phyloP scores from a whole-genome alignment of 768 basidiomycete species.

The Rhizopogon sp. region DNA sequence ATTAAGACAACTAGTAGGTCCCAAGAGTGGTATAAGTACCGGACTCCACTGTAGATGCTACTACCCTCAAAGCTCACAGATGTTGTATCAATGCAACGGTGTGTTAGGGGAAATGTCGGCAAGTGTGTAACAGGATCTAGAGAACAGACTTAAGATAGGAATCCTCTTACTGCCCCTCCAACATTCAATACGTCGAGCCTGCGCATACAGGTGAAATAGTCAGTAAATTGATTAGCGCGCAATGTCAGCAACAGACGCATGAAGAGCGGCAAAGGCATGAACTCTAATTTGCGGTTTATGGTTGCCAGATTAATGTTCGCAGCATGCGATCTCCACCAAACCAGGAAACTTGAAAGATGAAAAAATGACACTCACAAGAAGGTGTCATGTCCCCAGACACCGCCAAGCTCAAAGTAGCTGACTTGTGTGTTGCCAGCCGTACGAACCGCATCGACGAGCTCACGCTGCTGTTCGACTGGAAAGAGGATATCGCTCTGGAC shows the following conservation, averaged over 20 bases:
- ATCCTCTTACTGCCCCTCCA: conserved; percentile 87
- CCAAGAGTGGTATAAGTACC: background rate
- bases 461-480: conserved; percentile 95
- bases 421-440: conserved; percentile 86
- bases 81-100: background rate
- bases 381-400: conserved; percentile 99
- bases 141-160: conserved; percentile 49
- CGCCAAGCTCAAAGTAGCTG: conserved; percentile 95
- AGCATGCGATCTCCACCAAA: background rate
- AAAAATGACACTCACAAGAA: conserved; percentile 63
- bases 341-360: background rate
- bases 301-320: background rate
- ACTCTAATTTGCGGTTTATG: background rate
- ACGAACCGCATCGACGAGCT: conserved; percentile 87
- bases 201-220: background rate
- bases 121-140: background rate
- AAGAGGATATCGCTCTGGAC: conserved; percentile 97
- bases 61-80: background rate
- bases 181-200: conserved; percentile 87
- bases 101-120: background rate
- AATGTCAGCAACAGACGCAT: background rate
- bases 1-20: background rate
- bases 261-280: background rate
- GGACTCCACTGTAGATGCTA: background rate
- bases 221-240: background rate